phyloP scores from a whole-genome alignment of 2,329 filamentous ascomycete genomes.

The Diplodia intermedia region DNA sequence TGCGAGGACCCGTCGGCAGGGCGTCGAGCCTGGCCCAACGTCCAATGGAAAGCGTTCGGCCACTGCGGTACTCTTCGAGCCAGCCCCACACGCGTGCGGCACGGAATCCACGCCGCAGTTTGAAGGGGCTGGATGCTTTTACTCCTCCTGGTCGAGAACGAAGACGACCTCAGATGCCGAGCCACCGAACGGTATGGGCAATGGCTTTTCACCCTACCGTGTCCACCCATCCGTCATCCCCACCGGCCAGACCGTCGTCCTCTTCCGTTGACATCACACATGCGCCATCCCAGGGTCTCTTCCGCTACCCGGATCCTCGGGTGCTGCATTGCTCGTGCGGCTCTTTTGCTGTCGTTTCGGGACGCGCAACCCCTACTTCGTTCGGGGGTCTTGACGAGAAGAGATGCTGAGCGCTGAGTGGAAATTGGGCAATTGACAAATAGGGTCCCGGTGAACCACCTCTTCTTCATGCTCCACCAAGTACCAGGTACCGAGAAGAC shows the following conservation, averaged over 20 bases:
- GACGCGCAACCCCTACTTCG: not conserved
- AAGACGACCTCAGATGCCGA: not conserved
- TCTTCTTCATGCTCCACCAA: slow-evolving; percentile 9
- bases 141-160: not conserved
- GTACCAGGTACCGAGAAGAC: slow-evolving; percentile 20
- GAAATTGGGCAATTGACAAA: slow-evolving; percentile 22
- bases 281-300: not conserved
- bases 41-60: not conserved
- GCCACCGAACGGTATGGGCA: slow-evolving; percentile 1
- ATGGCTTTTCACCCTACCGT: slow-evolving; percentile 3
- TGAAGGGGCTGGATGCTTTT: not conserved
- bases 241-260: not conserved
- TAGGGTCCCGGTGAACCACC: not conserved
- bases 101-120: slow-evolving; percentile 1
- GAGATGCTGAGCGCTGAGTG: slow-evolving; percentile 7
- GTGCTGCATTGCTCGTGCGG: slow-evolving; percentile 6
- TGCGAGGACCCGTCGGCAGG: not conserved
- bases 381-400: slow-evolving; percentile 3
- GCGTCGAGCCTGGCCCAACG: not conserved
- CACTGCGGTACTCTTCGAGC: not conserved
- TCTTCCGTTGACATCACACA: not conserved
- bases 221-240: not conserved
- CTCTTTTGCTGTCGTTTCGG: slow-evolving; percentile 3
- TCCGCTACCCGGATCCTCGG: not conserved
- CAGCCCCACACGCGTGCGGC: not conserved